A percentile compares a stretch with the other conserved stretches of the same genome.
Evolutionary conservation across 805 yeast genomes (phyloP).

Genomic region (Wickerhamiella cacticola): DNA sequence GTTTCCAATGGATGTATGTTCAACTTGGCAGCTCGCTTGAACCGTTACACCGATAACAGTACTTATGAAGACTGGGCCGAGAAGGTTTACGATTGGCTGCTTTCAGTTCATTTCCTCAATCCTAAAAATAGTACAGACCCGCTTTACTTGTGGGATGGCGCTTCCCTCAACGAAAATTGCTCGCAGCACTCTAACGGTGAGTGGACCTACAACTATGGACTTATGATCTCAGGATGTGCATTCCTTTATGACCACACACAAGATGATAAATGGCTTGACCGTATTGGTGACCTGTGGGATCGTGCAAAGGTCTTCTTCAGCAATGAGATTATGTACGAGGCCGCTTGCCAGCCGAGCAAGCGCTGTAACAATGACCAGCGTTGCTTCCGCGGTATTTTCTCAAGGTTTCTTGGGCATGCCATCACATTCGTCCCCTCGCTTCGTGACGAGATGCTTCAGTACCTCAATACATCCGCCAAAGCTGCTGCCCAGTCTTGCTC

Average conservation of each 20-base stretch:
- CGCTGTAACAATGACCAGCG: constrained; percentile 65
- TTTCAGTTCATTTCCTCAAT: constrained; percentile 37
- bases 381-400: constrained; percentile 57
- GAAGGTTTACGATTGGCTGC: constrained; percentile 64
- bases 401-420: constrained; percentile 54
- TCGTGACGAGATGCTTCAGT: constrained; percentile 34
- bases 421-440: constrained; percentile 49
- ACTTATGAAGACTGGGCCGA: constrained; percentile 66
- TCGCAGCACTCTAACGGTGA: constrained; percentile 39
- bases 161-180: constrained; percentile 38
- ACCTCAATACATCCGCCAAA: constrained; percentile 41
- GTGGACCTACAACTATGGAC: constrained; percentile 69
- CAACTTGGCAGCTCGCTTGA: constrained; percentile 70
- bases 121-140: constrained; percentile 22
- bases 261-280: constrained; percentile 46
- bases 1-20: constrained; percentile 77
- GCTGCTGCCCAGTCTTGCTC: constrained; percentile 72
- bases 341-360: constrained; percentile 47
- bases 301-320: constrained; percentile 40
- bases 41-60: constrained; percentile 60
- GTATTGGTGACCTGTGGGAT: constrained; percentile 39
- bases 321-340: constrained; percentile 52
- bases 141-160: constrained; percentile 59
- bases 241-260: constrained; percentile 51
- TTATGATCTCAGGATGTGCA: constrained; percentile 57